Conservation (phyloP, 345 rosid species). For the Linum trigynum region DNA sequence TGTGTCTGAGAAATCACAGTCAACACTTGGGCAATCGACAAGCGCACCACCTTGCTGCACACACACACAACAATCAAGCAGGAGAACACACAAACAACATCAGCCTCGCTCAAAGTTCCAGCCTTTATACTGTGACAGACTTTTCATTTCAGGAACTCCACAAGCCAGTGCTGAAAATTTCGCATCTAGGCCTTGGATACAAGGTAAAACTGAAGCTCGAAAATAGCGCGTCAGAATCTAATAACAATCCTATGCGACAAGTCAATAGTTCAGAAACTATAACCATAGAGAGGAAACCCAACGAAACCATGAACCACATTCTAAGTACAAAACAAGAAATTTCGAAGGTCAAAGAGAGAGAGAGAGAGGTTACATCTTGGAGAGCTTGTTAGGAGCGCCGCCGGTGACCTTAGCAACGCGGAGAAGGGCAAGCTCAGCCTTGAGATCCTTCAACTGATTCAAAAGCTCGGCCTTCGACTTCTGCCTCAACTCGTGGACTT, state of each 20-base stretch:
- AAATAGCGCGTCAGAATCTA: no score
- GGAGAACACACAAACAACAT: background rate
- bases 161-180: background rate
- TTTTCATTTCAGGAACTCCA: no score
- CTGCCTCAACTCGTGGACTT: conserved; percentile 51
- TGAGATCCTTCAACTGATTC: conserved; percentile 38
- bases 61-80: background rate
- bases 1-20: conserved; percentile 3
- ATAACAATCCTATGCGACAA: no score
- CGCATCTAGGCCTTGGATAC: background rate
- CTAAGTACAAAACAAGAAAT: background rate
- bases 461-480: conserved; percentile 40
- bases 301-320: no score
- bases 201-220: no score
- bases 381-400: conserved; percentile 61
- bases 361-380: conserved; percentile 33
- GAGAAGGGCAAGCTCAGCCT: conserved; percentile 53
- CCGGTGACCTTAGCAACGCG: conserved; percentile 64
- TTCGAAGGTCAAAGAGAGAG: background rate
- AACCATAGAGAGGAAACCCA: background rate
- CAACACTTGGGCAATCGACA: conserved; percentile 1
- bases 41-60: conserved; percentile 4
- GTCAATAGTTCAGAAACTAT: background rate
- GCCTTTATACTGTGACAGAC: background rate
- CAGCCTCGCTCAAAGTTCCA: background rate